Conservation (phyloP, 176 grass and related monocot genomes). For the Puccinellia tenuiflora region DNA sequence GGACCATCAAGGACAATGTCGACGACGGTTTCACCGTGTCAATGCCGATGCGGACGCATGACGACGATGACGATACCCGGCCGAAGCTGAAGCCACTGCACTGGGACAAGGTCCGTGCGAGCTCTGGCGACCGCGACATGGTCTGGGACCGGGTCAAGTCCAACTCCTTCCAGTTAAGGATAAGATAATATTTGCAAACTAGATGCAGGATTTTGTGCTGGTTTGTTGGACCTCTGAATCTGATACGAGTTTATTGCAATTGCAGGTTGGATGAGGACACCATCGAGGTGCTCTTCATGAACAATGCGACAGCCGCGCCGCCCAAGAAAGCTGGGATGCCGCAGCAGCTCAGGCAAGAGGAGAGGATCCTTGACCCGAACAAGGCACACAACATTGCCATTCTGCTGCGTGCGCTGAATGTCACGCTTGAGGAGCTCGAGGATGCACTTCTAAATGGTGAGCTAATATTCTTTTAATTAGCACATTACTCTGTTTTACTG, state of each 20-base stretch:
- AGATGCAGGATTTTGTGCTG: neutral
- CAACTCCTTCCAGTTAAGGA: conserved; percentile 94
- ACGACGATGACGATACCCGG: conserved; percentile 18
- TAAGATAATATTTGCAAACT: neutral
- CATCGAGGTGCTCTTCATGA: conserved; percentile 83
- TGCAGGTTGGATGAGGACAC: conserved; percentile 90
- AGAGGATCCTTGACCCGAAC: conserved; percentile 84
- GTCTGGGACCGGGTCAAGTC: conserved; percentile 81
- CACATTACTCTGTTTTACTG: neutral
- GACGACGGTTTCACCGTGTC: neutral
- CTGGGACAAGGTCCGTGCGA: conserved; percentile 75
- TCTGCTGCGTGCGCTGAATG: conserved; percentile 87
- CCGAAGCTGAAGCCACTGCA: conserved; percentile 85
- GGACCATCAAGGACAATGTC: conserved; percentile 7
- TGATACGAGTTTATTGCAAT: neutral
- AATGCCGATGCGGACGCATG: neutral
- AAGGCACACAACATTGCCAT: conserved; percentile 97
- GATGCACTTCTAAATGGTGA: conserved; percentile 78
- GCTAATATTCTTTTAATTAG: neutral
- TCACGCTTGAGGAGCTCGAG: conserved; percentile 69
- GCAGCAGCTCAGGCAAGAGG: conserved; percentile 49
- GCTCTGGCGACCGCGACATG: conserved; percentile 65
- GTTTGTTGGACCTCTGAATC: neutral
- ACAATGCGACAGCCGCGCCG: conserved; percentile 30
- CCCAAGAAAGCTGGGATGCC: conserved; percentile 35